These are phyloP conservation scores for Capsella bursapastoris DNA, from an alignment of 345 rosid species.

Conservation along the genomic window DNA sequence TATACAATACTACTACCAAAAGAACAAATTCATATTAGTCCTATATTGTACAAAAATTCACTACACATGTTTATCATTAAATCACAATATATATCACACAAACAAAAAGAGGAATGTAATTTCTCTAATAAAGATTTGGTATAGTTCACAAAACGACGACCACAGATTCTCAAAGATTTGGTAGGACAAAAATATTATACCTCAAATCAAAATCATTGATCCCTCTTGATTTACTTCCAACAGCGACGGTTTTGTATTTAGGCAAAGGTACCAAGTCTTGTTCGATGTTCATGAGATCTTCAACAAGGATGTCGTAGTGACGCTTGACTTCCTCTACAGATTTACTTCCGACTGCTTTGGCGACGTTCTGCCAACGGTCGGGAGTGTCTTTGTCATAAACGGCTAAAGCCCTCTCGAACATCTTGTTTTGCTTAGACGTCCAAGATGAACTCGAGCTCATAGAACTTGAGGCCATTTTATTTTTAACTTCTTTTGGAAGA, in stretches of 20 bases:
- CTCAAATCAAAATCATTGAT: slow-evolving; percentile 49
- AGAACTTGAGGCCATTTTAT: slow-evolving; percentile 35
- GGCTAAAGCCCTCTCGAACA: slow-evolving; percentile 87
- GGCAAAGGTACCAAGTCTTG: slow-evolving; percentile 73
- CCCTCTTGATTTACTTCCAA: not conserved
- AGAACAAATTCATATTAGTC: slow-evolving; percentile 29
- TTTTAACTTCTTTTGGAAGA: not conserved
- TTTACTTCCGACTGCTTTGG: slow-evolving; percentile 76
- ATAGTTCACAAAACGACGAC: not conserved
- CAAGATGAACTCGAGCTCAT: slow-evolving; percentile 65
- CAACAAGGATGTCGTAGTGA: slow-evolving; percentile 85
- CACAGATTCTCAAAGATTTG: not conserved
- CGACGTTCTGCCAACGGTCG: slow-evolving; percentile 94
- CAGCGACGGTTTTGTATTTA: slow-evolving; percentile 48
- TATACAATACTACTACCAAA: not conserved
- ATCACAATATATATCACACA: not conserved
- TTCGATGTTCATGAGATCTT: slow-evolving; percentile 74
- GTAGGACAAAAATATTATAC: slow-evolving; percentile 30
- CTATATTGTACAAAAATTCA: slow-evolving; percentile 18
- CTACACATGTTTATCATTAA: slow-evolving; percentile 12
- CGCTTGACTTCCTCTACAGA: slow-evolving; percentile 79
- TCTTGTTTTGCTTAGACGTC: slow-evolving; percentile 81
- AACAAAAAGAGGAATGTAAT: not conserved
- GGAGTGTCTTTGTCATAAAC: slow-evolving; percentile 81
- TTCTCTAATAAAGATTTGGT: not conserved